These are phyloP conservation scores for Starmerella bombicola DNA, from an alignment of 805 yeast genomes.

Conservation along the genomic window DNA sequence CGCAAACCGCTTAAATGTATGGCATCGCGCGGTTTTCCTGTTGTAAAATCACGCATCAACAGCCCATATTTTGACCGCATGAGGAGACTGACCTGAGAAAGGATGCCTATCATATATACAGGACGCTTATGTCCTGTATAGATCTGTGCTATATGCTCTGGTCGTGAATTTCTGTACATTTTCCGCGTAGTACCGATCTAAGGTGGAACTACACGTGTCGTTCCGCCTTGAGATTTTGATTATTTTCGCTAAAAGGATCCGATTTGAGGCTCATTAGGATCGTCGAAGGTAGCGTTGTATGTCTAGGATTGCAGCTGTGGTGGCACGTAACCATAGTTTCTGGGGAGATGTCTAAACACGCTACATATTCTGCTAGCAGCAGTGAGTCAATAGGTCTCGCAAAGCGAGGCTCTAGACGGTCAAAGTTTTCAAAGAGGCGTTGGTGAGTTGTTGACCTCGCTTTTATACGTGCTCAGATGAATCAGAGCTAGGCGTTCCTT, in stretches of 20 bases:
- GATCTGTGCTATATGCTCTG: slow-evolving; percentile 43
- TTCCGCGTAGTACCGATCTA: too few species aligned
- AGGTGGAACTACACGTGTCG: too few species aligned
- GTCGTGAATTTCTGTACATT: slow-evolving; percentile 68
- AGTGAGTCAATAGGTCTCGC: slow-evolving; percentile 42
- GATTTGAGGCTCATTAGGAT: slow-evolving; percentile 75
- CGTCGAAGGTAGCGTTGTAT: slow-evolving; percentile 65
- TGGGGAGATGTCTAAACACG: slow-evolving; percentile 25
- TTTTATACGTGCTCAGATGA: slow-evolving; percentile 27
- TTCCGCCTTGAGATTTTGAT: slow-evolving; percentile 71
- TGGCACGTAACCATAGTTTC: slow-evolving; percentile 62
- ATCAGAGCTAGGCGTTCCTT: slow-evolving; percentile 37
- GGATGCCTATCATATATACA: slow-evolving; percentile 37
- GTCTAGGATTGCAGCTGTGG: slow-evolving; percentile 57
- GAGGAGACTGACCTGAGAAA: slow-evolving; percentile 96
- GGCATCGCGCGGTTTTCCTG: slow-evolving; percentile 64
- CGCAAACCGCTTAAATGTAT: slow-evolving; percentile 91
- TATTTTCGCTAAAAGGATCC: slow-evolving; percentile 88
- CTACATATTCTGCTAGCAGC: slow-evolving; percentile 43
- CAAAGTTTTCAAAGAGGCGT: slow-evolving; percentile 32
- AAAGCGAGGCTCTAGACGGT: slow-evolving; percentile 40
- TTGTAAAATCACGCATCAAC: slow-evolving; percentile 92
- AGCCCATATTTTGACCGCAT: slow-evolving; percentile 89
- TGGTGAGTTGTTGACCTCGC: slow-evolving; percentile 36
- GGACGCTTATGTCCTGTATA: slow-evolving; percentile 82